These are phyloP conservation scores for Limonium bicolor DNA, from an alignment of 148 eudicot genomes.

Conservation along the genomic window DNA sequence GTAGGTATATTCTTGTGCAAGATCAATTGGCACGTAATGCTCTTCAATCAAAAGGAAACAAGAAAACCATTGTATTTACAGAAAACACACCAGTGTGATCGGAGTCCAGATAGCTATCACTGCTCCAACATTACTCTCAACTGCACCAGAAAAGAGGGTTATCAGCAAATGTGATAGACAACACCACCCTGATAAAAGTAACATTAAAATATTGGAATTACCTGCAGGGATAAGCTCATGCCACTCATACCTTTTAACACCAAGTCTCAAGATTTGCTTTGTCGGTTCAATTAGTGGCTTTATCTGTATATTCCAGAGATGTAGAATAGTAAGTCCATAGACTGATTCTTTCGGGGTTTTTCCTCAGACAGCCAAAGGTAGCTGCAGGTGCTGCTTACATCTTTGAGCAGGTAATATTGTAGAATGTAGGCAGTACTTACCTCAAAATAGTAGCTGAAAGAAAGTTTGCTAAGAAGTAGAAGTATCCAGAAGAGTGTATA, in stretches of 20 bases:
- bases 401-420: too few relatives aligned
- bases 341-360: too few relatives aligned
- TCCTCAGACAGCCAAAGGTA: too few relatives aligned
- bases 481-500: slow-evolving; percentile 84
- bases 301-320: slow-evolving; percentile 53
- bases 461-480: slow-evolving; percentile 69
- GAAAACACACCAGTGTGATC: slow-evolving; percentile 58
- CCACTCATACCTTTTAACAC: slow-evolving; percentile 53
- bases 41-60: too few relatives aligned
- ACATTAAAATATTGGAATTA: slow-evolving; percentile 9
- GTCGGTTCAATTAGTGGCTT: slow-evolving; percentile 90
- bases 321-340: slow-evolving; percentile 6
- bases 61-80: too few relatives aligned
- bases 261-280: slow-evolving; percentile 66
- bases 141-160: slow-evolving; percentile 24
- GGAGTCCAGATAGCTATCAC: slow-evolving; percentile 94
- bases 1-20: too few relatives aligned
- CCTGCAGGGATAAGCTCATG: slow-evolving; percentile 86
- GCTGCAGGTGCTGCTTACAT: too few relatives aligned
- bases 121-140: slow-evolving; percentile 80
- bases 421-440: too few relatives aligned
- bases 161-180: slow-evolving; percentile 10
- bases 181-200: background rate
- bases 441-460: slow-evolving; percentile 91
- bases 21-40: too few relatives aligned